Percentiles rank a stretch among this genome's conserved stretches.
phyloP scores from a whole-genome alignment of 345 rosid genomes.

The Triadica sebifera region DNA sequence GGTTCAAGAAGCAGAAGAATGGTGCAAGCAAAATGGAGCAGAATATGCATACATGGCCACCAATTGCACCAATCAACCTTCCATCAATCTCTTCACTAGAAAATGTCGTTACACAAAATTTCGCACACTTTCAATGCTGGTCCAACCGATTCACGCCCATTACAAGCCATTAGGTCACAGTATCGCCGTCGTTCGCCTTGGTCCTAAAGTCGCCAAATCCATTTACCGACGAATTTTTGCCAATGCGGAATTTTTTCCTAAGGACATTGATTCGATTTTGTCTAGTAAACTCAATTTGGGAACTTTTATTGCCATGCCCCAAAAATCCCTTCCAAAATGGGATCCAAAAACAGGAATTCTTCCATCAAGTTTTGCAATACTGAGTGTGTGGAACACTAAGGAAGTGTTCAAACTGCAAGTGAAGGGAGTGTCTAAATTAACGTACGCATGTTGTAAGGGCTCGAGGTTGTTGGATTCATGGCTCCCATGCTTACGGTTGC shows the following conservation, averaged over 20 bases:
- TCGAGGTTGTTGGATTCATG: slow-evolving; percentile 58
- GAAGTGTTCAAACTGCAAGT: slow-evolving; percentile 58
- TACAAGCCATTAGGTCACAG: slow-evolving; percentile 33
- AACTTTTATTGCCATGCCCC: slow-evolving; percentile 62
- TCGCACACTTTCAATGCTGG: slow-evolving; percentile 53
- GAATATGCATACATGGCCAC: slow-evolving; percentile 74
- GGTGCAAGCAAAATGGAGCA: slow-evolving; percentile 65
- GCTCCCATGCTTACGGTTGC: slow-evolving; percentile 65
- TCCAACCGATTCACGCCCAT: slow-evolving; percentile 78
- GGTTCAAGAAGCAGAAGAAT: slow-evolving; percentile 52
- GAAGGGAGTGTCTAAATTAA: slow-evolving; percentile 54
- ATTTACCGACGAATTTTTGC: slow-evolving; percentile 44
- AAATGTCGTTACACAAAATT: slow-evolving; percentile 53
- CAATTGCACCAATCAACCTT: slow-evolving; percentile 57
- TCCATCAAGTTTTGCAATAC: slow-evolving; percentile 45
- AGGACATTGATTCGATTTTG: slow-evolving; percentile 50
- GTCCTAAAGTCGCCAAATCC: slow-evolving; percentile 31
- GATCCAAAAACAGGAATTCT: slow-evolving; percentile 34
- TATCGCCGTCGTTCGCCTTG: slow-evolving; percentile 35
- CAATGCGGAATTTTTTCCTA: slow-evolving; percentile 59
- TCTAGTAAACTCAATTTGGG: slow-evolving; percentile 50
- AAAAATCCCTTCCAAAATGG: slow-evolving; percentile 28
- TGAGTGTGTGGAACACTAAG: slow-evolving; percentile 76
- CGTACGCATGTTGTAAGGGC: slow-evolving; percentile 47
- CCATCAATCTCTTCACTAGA: slow-evolving; percentile 61